These are phyloP conservation scores for Acacia acuminata DNA, from an alignment of 306 rosid genomes.

Conservation along the genomic window DNA sequence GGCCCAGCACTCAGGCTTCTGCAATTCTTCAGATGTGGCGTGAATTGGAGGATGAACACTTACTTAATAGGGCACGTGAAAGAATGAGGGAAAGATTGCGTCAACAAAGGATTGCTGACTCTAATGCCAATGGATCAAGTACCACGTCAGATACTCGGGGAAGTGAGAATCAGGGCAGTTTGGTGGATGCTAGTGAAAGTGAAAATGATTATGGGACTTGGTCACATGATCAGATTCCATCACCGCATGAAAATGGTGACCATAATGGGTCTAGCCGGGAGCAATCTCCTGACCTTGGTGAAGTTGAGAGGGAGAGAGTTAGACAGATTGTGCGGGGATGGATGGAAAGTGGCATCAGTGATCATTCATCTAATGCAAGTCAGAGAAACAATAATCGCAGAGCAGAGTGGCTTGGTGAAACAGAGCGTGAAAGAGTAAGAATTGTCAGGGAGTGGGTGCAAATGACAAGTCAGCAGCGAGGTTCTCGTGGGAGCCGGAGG, in stretches of 20 bases:
- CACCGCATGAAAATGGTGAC: constrained; percentile 57
- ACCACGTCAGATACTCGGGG: constrained; percentile 74
- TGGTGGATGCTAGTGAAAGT: constrained; percentile 93
- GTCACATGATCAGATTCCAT: constrained; percentile 74
- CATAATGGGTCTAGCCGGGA: constrained; percentile 84
- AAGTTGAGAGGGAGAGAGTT: constrained; percentile 99
- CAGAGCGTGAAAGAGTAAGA: constrained; percentile 99
- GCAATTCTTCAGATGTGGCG: constrained; percentile 98
- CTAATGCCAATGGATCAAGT: constrained; percentile 70
- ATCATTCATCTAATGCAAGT: constrained; percentile 72
- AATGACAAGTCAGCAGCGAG: constrained; percentile 96
- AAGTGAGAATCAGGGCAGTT: constrained; percentile 83
- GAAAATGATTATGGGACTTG: constrained; percentile 90
- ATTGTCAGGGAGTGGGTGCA: constrained; percentile 99
- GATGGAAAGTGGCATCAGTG: constrained; percentile 97
- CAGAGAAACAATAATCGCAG: constrained; percentile 73
- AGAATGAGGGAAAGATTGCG: constrained; percentile 90
- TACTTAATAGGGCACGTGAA: constrained; percentile 80
- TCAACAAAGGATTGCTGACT: constrained; percentile 72
- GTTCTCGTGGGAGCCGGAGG: constrained; percentile 79
- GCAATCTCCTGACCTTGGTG: constrained; percentile 99
- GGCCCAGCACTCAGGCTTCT: constrained; percentile 92
- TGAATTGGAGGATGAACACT: constrained; percentile 96
- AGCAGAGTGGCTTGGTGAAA: constrained; percentile 99
- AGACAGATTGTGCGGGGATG: constrained; percentile 96